phyloP scores from a whole-genome alignment of 1,139 yeast genomes.

The Trichomonascaceae sp. region DNA sequence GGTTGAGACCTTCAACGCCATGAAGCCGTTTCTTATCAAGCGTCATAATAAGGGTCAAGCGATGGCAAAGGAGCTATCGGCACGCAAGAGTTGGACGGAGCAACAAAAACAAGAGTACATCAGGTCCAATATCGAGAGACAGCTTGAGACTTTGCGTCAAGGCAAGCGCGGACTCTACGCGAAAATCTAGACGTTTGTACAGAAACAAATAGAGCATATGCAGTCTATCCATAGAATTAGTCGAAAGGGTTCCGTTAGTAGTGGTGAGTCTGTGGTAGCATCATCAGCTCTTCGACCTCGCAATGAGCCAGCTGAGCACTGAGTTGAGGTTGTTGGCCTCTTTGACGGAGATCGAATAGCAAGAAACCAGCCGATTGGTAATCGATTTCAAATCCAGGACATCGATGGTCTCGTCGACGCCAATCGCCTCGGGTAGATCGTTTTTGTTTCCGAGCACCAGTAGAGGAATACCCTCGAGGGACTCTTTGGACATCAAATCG shows the following conservation, averaged over 20 bases:
- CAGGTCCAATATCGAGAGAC: conserved; percentile 1
- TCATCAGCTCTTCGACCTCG: conserved; percentile 12
- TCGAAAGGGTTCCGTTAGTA: background rate
- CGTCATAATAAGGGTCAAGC: conserved; percentile 8
- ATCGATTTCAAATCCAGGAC: conserved; percentile 22
- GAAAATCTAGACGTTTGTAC: conserved; percentile 1
- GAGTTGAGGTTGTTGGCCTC: conserved; percentile 25
- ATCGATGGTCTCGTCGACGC: conserved; percentile 25
- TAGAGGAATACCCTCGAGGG: conserved; percentile 26
- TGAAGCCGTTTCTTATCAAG: conserved; percentile 15
- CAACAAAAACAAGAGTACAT: conserved; percentile 4
- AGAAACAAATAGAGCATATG: too few species aligned
- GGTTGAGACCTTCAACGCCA: conserved; percentile 29
- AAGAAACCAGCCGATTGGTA: conserved; percentile 25
- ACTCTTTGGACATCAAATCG: conserved; percentile 19
- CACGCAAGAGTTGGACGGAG: conserved; percentile 4
- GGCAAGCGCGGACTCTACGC: conserved; percentile 4
- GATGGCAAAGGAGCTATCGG: conserved; percentile 2
- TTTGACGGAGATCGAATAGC: conserved; percentile 30
- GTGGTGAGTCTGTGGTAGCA: background rate
- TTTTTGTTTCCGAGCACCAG: conserved; percentile 29
- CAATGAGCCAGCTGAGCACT: conserved; percentile 26
- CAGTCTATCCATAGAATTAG: background rate
- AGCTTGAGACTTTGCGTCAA: conserved; percentile 1
- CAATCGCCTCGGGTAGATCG: conserved; percentile 22